phyloP scores from a whole-genome alignment of 768 basidiomycete genomes.

The Rickenella mellea region DNA sequence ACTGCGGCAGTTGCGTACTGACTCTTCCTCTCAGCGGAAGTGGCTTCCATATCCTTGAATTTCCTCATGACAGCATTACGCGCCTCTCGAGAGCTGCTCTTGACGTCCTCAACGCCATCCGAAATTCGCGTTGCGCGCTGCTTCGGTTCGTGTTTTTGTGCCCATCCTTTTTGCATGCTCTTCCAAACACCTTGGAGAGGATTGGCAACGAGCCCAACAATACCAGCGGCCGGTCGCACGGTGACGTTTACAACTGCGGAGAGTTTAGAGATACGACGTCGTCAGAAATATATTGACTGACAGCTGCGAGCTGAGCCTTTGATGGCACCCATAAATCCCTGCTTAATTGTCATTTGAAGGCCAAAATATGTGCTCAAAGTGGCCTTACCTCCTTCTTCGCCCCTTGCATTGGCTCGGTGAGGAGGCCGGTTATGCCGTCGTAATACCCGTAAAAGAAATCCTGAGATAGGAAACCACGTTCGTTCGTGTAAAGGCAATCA shows the following conservation, averaged over 20 bases:
- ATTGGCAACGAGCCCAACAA: conserved; percentile 21
- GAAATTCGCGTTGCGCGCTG: conserved; percentile 27
- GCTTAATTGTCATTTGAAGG: conserved; percentile 1
- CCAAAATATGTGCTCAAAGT: not conserved
- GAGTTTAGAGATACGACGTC: conserved; percentile 1
- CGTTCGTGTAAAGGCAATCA: not conserved
- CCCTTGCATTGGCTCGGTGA: conserved; percentile 27
- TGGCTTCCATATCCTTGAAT: conserved; percentile 26
- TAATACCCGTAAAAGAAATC: conserved; percentile 25
- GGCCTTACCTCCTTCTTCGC: conserved; percentile 25
- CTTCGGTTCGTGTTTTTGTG: conserved; percentile 21
- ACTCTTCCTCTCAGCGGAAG: conserved; percentile 23
- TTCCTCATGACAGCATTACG: conserved; percentile 22
- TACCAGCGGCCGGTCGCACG: conserved; percentile 20
- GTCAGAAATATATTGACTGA: conserved; percentile 9
- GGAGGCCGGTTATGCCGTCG: conserved; percentile 30
- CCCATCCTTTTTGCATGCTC: conserved; percentile 20
- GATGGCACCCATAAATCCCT: conserved; percentile 25
- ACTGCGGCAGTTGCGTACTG: conserved; percentile 23
- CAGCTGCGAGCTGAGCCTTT: conserved; percentile 26
- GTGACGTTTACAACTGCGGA: conserved; percentile 21
- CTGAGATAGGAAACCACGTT: not conserved
- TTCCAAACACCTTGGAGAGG: conserved; percentile 29
- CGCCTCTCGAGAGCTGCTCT: conserved; percentile 23
- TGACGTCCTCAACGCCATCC: conserved; percentile 29